Evolutionary conservation across 139 green algal species (phyloP).

Genomic region (Closterium sp.): DNA sequence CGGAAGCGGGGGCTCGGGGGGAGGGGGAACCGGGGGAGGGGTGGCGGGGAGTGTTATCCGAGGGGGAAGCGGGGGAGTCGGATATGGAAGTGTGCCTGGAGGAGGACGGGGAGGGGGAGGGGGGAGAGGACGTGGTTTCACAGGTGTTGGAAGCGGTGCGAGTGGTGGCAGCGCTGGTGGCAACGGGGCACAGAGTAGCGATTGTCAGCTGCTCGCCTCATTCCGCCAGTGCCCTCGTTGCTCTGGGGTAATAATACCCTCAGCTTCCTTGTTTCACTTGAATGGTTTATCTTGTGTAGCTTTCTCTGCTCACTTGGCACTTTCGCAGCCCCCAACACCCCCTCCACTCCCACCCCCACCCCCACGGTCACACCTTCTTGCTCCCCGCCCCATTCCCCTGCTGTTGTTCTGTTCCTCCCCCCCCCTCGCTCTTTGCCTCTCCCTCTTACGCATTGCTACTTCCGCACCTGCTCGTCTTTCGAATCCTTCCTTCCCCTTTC

Average conservation of each 20-base stretch:
- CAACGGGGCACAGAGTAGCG: not conserved
- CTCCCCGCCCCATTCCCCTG: not conserved
- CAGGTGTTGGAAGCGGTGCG: not conserved
- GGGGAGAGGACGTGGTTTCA: not conserved
- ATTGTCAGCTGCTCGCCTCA: not conserved
- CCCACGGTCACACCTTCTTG: too few relatives aligned
- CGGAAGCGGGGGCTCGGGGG: not conserved
- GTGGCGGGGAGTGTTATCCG: not conserved
- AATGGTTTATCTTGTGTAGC: too few relatives aligned
- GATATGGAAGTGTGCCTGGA: not conserved
- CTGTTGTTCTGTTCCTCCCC: not conserved
- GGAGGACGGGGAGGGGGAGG: not conserved
- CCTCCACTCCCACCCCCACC: not conserved
- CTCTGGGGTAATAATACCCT: not conserved
- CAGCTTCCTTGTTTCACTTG: too few relatives aligned
- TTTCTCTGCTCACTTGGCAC: not conserved
- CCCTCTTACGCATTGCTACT: not conserved
- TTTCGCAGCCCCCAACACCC: not conserved
- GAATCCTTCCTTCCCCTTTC: not conserved
- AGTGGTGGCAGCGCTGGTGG: not conserved
- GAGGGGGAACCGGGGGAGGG: not conserved
- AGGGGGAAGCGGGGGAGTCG: not conserved
- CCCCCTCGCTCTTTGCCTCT: not conserved
- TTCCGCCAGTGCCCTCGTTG: not conserved
- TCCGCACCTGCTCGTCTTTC: not conserved